Evolutionary conservation across 2,329 filamentous ascomycete genomes (phyloP), one percentile per base, ranked within the genome.

Genomic region (Zopfia rhizophila): DNA sequence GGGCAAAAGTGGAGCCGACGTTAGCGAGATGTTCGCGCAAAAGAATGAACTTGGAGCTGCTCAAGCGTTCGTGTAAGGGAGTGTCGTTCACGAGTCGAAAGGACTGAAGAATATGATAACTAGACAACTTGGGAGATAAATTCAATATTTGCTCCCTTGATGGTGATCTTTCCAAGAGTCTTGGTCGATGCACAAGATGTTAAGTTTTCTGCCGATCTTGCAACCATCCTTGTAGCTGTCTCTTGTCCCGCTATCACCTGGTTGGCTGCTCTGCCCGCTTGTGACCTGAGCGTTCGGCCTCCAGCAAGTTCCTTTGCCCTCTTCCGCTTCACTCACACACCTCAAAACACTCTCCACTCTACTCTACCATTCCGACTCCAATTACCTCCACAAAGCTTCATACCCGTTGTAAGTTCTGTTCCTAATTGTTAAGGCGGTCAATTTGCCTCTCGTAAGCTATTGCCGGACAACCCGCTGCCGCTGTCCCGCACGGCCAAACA

Each of bases 361-460:
- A 40, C 47, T 45, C 39, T 24, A 1, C 36, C 40, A 30, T 3
- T 22, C 38, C 30, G 22, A 28, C 47, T 36, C 18, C 35, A 41
- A 25, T 45, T 39, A 40, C 24, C 38, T 28, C 36, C 22, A 22
- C 38, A 53, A 29, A 59, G 55, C 46, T 52, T 48, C 53, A 51
- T 43, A 32, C 47, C 50, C 46, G 46, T 55, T 50, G 68, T 70
- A 68, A 61, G 65, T 69, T 39, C 33, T 38, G 47, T 45, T 32
- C 59, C 49, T 51, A 53, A 36, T 59, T 60, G 48, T 48, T 55
- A 30, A 50, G 48, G 50, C 48, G 40, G 53, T 56, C 56, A 51
- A 50, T 56, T 46, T 28, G 56, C 53, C 57, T 56, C 48, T 51
- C 55, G 41, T 51, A 53, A 56, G 48, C 54, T 53, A 48, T 41